A percentile compares a stretch with the other conserved stretches of the same genome.
Conservation (phyloP, 345 rosid genomes). For the Hibiscus tridactylites region DNA sequence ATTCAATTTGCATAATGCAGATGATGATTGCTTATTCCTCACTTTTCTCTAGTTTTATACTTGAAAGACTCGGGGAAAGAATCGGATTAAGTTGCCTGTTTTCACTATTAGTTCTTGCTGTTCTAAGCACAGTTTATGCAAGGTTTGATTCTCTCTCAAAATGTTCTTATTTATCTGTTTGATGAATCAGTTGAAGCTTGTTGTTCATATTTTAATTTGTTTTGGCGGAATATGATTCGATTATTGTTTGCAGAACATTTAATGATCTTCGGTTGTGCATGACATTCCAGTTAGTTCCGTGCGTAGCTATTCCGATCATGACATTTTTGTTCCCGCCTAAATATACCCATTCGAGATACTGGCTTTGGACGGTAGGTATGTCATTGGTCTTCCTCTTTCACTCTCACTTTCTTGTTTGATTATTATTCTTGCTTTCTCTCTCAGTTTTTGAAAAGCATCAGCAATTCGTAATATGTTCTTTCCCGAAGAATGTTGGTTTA, state of each 20-base stretch:
- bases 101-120: slow-evolving; percentile 41
- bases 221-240: slow-evolving; percentile 15
- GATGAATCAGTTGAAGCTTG: neutral
- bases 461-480: neutral
- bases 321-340: slow-evolving; percentile 54
- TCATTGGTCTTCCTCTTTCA: neutral
- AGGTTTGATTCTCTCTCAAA: slow-evolving; percentile 37
- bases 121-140: slow-evolving; percentile 53
- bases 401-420: neutral
- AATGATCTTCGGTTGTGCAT: slow-evolving; percentile 85
- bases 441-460: neutral
- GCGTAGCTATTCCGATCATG: slow-evolving; percentile 57
- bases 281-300: slow-evolving; percentile 78
- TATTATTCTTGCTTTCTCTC: too few species aligned
- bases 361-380: slow-evolving; percentile 74
- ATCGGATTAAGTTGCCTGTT: slow-evolving; percentile 52
- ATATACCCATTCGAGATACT: slow-evolving; percentile 67
- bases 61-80: slow-evolving; percentile 69
- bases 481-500: neutral
- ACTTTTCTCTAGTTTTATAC: slow-evolving; percentile 71
- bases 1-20: slow-evolving; percentile 30
- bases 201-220: neutral
- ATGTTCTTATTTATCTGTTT: neutral
- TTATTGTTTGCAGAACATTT: slow-evolving; percentile 86
- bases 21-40: slow-evolving; percentile 81